Conservation (phyloP, 179 eudicot genomes). For the Carnegiea gigantea region DNA sequence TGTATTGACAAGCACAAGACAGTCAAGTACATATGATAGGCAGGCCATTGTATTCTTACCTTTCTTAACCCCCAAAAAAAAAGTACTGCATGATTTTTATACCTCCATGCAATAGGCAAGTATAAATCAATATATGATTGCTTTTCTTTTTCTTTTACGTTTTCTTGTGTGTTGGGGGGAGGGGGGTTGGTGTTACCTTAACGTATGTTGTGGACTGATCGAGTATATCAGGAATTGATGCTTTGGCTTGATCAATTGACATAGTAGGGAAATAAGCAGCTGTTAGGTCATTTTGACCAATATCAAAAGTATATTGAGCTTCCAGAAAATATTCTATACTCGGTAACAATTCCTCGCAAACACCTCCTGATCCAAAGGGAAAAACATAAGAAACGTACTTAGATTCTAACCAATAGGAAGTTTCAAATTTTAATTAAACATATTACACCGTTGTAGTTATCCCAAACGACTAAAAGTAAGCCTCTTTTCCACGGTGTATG, state of each 20-base stretch:
- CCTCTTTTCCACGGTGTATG: no score
- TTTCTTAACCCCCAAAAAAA: conserved; percentile 24
- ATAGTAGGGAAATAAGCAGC: conserved; percentile 10
- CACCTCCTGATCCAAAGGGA: not conserved
- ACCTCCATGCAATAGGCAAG: not conserved
- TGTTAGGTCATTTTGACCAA: conserved; percentile 30
- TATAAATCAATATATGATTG: not conserved
- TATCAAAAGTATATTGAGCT: conserved; percentile 30
- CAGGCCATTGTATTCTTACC: conserved; percentile 33
- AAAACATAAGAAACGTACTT: not conserved
- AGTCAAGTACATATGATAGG: conserved; percentile 24
- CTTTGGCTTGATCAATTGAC: conserved; percentile 19
- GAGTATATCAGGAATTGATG: conserved; percentile 23
- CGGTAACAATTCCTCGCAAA: conserved; percentile 11
- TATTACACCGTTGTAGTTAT: no score
- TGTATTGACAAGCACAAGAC: not conserved
- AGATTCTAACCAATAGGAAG: no score
- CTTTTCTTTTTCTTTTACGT: no score
- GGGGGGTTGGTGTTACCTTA: not conserved
- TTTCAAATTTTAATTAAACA: no score
- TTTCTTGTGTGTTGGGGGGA: no score
- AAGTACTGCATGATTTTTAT: conserved; percentile 13
- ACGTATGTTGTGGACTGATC: not conserved
- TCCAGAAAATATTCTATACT: conserved; percentile 13
- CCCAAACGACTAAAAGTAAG: no score